These are phyloP conservation scores for Tuber borchii DNA, from an alignment of 495 filamentous ascomycete genomes.

Conservation along the genomic window DNA sequence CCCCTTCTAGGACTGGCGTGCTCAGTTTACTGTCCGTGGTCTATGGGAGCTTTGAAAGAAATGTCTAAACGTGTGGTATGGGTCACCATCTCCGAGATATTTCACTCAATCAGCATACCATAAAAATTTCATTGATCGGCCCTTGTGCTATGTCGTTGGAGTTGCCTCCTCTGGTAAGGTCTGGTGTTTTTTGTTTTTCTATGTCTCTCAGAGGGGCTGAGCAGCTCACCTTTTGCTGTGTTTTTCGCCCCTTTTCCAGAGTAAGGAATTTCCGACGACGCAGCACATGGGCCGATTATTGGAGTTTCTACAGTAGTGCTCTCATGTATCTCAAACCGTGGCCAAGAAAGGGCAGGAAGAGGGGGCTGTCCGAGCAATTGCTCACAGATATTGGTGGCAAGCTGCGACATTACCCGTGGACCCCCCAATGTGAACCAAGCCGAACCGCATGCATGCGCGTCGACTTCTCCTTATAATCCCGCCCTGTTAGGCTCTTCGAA, in stretches of 20 bases:
- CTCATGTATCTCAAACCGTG: not conserved
- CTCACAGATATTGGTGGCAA: not conserved
- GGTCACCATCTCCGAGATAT: not conserved
- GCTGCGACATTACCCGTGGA: not conserved
- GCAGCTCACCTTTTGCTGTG: no score
- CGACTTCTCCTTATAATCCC: not conserved
- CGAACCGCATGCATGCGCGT: not conserved
- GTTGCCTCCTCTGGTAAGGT: no score
- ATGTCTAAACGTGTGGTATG: not conserved
- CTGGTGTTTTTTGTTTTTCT: no score
- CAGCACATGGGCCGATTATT: no score
- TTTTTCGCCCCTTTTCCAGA: no score
- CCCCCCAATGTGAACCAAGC: not conserved
- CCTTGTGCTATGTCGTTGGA: no score
- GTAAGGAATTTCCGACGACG: no score
- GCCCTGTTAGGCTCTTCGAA: not conserved
- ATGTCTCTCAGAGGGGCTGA: no score
- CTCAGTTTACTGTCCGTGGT: not conserved
- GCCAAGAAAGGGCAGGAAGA: not conserved
- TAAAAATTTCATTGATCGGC: no score
- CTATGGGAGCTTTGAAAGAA: not conserved
- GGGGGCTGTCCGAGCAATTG: not conserved
- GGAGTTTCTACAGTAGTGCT: no score
- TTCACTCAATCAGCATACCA: not conserved
- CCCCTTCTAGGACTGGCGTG: not conserved